A percentile compares a stretch with the other conserved stretches of the same genome.
Evolutionary conservation across 164 flowering plant species (phyloP).

Genomic region (Malania oleifera): DNA sequence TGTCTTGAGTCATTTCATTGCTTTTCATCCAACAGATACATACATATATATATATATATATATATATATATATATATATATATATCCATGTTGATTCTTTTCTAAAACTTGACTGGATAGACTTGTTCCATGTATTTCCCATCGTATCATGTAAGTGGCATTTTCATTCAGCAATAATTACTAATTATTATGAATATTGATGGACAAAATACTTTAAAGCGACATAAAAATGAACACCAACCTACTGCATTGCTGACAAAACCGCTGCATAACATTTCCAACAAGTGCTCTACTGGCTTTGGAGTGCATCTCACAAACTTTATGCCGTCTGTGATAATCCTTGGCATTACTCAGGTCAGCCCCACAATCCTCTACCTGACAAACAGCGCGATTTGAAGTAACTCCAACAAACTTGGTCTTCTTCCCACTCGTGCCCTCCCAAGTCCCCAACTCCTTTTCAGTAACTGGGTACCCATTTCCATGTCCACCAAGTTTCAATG

Average conservation of each 20-base stretch:
- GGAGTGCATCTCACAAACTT: constrained; percentile 88
- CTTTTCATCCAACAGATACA: too few relatives aligned
- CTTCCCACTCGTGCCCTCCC: constrained; percentile 58
- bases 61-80: too few relatives aligned
- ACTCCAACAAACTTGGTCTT: constrained; percentile 45
- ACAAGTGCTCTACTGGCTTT: constrained; percentile 75
- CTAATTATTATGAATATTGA: too few relatives aligned
- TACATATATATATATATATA: too few relatives aligned
- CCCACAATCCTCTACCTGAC: constrained; percentile 85
- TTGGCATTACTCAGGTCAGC: constrained; percentile 73
- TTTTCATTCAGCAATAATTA: too few relatives aligned
- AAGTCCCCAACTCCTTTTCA: constrained; percentile 31
- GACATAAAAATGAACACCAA: constrained; percentile 16
- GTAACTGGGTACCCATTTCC: constrained; percentile 34
- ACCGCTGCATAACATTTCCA: constrained; percentile 79
- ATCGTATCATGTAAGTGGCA: too few relatives aligned
- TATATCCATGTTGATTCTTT: too few relatives aligned
- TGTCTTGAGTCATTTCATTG: too few relatives aligned
- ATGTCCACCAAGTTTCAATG: constrained; percentile 70
- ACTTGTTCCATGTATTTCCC: too few relatives aligned
- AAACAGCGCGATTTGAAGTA: constrained; percentile 48
- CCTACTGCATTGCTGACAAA: constrained; percentile 99
- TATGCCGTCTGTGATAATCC: constrained; percentile 89
- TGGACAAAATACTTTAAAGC: not conserved
- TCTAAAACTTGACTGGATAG: too few relatives aligned